Base-by-base conservation (phyloP, 345 rosid species). In the Populus deltoides region DNA sequence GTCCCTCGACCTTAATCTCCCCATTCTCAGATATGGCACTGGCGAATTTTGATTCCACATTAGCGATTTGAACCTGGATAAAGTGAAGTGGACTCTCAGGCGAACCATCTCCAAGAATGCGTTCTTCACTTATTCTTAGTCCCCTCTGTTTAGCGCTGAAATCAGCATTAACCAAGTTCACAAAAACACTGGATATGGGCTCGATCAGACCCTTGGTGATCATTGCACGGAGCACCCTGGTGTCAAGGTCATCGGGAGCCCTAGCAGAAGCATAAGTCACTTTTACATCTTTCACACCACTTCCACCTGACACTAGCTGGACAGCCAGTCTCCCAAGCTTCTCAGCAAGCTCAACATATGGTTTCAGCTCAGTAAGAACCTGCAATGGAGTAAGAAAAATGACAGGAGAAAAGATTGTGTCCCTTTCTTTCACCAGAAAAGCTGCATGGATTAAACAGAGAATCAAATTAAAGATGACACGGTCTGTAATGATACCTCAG, bases 101-200 rank as follows among this genome's bases (percentile, higher is more conserved):
- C 2, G 84, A 81, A 18, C 80, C 84, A 36, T 81, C 84, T 10
- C 61, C 66, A 49, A 55, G 20, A 15, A 81, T 24, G 13, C 84
- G 73, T 5, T 77, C 84, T 59, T 81, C 84, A 47, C 66, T 53
- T 43, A 81, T 72, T 22, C 78, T 68, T 3, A 81, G 36, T 6
- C 84, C 84, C 53, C 77, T 81, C 67, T 81, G 84, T 51, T 81
- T 81, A 20, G 84, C 84, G 7, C 70, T 72, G 75, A 81, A 81
- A 65, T 81, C 84, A 24, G 84, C 84, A 69, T 81, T 81, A 25
- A 81, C 84, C 71, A 81, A 17, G 80, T 81, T 81, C 33, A 81
- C 78, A 29, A 77, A 81, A 12, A 59, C 74, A 35, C 59, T 29
- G 45, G 83, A 77, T 51, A 81, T 81, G 29, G 84, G 84, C 70